Evolutionary conservation across 495 filamentous ascomycete genomes (phyloP), one percentile per base, ranked within the genome.

Genomic region (Pseudotulostoma volvatum): DNA sequence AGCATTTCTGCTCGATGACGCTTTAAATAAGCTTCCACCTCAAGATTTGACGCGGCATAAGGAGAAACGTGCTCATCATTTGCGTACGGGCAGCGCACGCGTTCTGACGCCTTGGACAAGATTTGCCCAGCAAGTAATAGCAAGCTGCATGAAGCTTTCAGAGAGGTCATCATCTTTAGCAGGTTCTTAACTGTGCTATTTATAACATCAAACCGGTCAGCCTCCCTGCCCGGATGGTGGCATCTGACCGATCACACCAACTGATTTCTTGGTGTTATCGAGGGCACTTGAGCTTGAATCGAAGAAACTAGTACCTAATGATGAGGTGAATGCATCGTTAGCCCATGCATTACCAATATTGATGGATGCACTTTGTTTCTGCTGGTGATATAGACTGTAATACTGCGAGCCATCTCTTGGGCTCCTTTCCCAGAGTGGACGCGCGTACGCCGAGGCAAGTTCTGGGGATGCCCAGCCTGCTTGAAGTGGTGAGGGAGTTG

Each of bases 211-310:
- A 28, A 3, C 23, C 3, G 9, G 49, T 69, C 63, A 70, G 33
- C 66, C 64, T 28, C 59, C 62, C 37, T 71, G 66, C 18, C 63
- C 67, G 36, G 58, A 66, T 15, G 57, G 63, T 11, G 66, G 61
- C 19, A 57, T 68, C 34, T 65, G 34, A 4, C 61, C 63, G 30
- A 66, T 59, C 25, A 61, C 55, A n/a, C 59, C 61, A 31, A 61
- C 57, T 7, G 53, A 37, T 38, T 53, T 62, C 44, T 58, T 61
- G 18, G 40, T 41, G 31, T 39, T 42, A 20, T 42, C 42, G 28
- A 62, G 25, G 2, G 9, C 34, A 31, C 34, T 34, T 21, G 40
- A 49, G 20, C 34, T 34, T 21, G 40, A 49, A 0, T 51, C 37
- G 15, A 35, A 38, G 2, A 52, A 45, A 28, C 37, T 46, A 48